Base-by-base conservation (phyloP, 2,329 filamentous ascomycete genomes). In the Colletotrichum liaoningense region DNA sequence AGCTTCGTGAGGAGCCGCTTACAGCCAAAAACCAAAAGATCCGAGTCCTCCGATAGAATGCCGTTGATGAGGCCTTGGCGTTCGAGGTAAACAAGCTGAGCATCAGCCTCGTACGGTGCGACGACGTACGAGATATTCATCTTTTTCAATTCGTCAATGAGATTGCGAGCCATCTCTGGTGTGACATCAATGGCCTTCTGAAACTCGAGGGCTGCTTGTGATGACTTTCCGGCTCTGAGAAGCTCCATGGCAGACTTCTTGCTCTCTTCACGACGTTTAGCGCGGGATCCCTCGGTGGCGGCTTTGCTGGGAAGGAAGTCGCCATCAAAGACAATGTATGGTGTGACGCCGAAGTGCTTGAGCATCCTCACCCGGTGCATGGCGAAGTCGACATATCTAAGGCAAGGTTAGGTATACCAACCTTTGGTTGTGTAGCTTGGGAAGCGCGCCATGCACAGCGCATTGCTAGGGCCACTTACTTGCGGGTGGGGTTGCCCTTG, bases 131-230 rank as follows among this genome's bases (percentile, higher is more conserved):
- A 90, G 19, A 99, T 89, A 52, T 91, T 88, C 79, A 92, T 86
- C 78, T 91, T 90, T 84, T 97, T 98, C 78, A 98, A 87, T 81
- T 97, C 94, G 77, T 98, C 95, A 72, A 99, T 99, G 66, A 98
- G 85, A 76, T 94, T 89, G 7, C 94, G 91, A 8, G 97, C 97
- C 97, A 99, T 99, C 78, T 97, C 92, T 2, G 97, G 96, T 1
- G 97, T 98, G 49, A 99, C 92, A 81, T 99, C 97, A 73, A 98
- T 93, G 58, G 95, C 94, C 82, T 98, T 99, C 80, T 98, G 96
- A 69, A 98, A 89, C 82, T 98, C 95, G 58, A 92, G 87, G 70
- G 95, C 91, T 11, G 97, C 97, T 79, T 96, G 93, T 0, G 93
- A 88, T 1, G 90, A 88, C 80, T 96, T 95, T 33, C 97, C 96